Base-by-base conservation (phyloP, 2,329 filamentous ascomycete species). In the Aspergillus carbonarius region DNA sequence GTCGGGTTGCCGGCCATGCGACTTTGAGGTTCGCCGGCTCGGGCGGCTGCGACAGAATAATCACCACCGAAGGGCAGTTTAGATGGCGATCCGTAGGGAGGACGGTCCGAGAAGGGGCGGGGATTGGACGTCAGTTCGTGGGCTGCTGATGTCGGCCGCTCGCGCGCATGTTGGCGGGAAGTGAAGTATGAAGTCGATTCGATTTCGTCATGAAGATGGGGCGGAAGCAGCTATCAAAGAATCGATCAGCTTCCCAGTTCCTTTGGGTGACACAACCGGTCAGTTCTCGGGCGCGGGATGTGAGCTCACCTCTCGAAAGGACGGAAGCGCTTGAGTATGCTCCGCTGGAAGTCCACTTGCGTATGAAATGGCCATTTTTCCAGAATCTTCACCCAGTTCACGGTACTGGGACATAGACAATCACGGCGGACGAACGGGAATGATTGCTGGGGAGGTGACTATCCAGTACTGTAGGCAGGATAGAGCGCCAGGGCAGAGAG, bases 141-240 rank as follows among this genome's bases (percentile, higher is more conserved):
- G 13, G 59, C 60, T 25, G 67, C 68, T 35, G 68, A 73, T 30
- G 58, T 54, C 27, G 69, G 68, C 20, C 69, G 70, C 27, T 74
- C 72, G 59, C 69, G 70, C 55, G 66, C 63, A 48, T 66, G 63
- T 37, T 64, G 66, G 15, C 70, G 68, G 8, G 70, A 65, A 42
- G 63, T 65, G 55, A 68, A 68, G 60, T 72, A 75, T 60, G 74
- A 66, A 12, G 70, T 71, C 20, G 74, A 75, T 34, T 77, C 75
- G 59, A 77, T 77, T 60, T 76, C 75, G 60, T 76, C 74, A 59
- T 77, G 75, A 9, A 77, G 68, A 60, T 77, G 73, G 57, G 74
- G 67, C 25, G 75, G 75, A 13, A 77, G 72, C 12, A 77, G 66
- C 75, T 77, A 49, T 42, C 9, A 30, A 17, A 15, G 13, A 5